Base-by-base conservation (phyloP, 1,284 basidiomycete species). In the Microbotryum scabiosae region DNA sequence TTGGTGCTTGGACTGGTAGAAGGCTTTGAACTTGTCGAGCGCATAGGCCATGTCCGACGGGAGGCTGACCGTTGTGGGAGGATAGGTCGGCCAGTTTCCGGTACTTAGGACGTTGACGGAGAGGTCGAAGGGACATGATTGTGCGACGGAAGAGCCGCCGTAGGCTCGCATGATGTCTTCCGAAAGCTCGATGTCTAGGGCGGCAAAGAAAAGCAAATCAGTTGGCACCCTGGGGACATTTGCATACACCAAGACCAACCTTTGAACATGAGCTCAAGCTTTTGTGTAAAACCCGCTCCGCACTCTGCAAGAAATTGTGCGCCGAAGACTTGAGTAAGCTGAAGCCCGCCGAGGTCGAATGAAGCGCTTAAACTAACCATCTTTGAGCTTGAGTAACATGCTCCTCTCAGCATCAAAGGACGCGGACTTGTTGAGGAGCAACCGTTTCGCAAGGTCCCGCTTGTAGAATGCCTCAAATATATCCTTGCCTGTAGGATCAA, bases 381-480 rank as follows among this genome's bases (percentile, higher is more conserved):
- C 85, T 77, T 90, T 90, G 66, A 98, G 79, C 76, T 87, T 88
- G 75, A 88, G 84, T 59, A 99, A 79, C 81, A 97, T 87, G 46
- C 81, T 82, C 69, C 85, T 84, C 78, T 99, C 94, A 70, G 92
- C 86, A 73, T 97, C 93, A 69, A 91, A 85, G 8, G 86, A 89
- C 0, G 94, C 93, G 56, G 86, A 90, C 72, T 86, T 86, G 69
- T 85, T 85, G 21, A 97, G 79, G 45, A 99, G 77, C 59, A 99
- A 74, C 45, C 94, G 82, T 78, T 90, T 96, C 21, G 93, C 89
- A 57, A 98, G 78, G 52, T 86, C 84, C 10, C 88, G 84, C 72
- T 89, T 87, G 76, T 97, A 99, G 77, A 96, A 97, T 36, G 88
- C 88, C 70, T 93, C 85, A 76, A 97, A 97, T 30, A 74, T 72